Conservation (phyloP, 2,329 filamentous ascomycete species). For the Phialemonium atrogriseum region DNA sequence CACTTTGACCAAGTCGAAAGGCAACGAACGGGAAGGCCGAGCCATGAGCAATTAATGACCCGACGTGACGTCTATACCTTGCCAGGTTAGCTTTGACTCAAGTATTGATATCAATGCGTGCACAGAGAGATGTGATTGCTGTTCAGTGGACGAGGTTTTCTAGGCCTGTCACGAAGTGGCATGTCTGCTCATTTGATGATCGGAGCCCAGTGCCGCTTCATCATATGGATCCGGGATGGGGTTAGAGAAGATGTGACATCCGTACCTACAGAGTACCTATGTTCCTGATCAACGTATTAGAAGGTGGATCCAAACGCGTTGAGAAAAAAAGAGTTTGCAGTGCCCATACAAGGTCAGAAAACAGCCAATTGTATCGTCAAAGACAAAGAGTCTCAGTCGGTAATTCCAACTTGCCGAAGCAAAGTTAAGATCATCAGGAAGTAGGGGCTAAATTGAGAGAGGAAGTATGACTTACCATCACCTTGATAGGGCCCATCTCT, state of each 20-base stretch:
- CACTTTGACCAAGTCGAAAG: not conserved
- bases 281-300: too few relatives aligned
- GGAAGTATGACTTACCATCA: constrained; percentile 14
- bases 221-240: constrained; percentile 57
- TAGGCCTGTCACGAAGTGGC: constrained; percentile 94
- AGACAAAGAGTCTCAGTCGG: constrained; percentile 78
- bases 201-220: constrained; percentile 98
- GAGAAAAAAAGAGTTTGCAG: constrained; percentile 10
- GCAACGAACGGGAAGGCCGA: too few relatives aligned
- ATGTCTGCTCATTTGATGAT: constrained; percentile 71
- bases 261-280: constrained; percentile 17
- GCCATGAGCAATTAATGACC: too few relatives aligned
- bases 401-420: constrained; percentile 85
- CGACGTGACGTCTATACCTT: constrained; percentile 3
- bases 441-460: constrained; percentile 7
- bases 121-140: constrained; percentile 9
- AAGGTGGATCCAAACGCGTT: too few relatives aligned
- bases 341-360: constrained; percentile 55
- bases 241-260: constrained; percentile 14
- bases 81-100: constrained; percentile 8
- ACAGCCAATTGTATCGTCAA: constrained; percentile 85
- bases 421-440: constrained; percentile 61
- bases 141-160: constrained; percentile 99
- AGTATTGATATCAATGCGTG: too few relatives aligned
- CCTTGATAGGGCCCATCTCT: too few relatives aligned